Evolutionary conservation across 2,329 filamentous ascomycete species (phyloP), one percentile per base, ranked within the genome.

Genomic region (Ophiocordyceps robertsii): DNA sequence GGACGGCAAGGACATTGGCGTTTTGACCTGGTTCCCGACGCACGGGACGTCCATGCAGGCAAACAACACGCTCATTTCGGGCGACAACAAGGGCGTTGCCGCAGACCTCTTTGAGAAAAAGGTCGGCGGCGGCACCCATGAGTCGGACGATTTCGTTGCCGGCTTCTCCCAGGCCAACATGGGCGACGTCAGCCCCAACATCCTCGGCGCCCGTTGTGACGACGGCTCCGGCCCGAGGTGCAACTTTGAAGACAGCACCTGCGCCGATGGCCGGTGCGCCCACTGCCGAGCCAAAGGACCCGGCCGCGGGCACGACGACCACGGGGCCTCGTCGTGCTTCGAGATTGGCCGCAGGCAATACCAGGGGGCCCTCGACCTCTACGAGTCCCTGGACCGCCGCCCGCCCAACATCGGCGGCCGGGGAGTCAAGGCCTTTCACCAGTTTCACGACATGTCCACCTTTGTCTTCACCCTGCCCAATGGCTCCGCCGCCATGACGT

Each of bases 121-220:
- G 36, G 73, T 84, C 43, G 65, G 65, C 6, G 66, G 72, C 27
- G 55, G 63, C 3, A 67, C 65, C 11, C 75, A 73, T 37, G 79
- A 76, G 37, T 70, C 75, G 0, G 67, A 75, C 1, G 73, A 72
- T 11, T 94, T 93, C 52, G 84, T 95, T 17, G 88, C 88, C 3
- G 89, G 87, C 6, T 96, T 95, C 60, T 92, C 86, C 1, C 90
- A 95, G 59, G 78, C 89, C 13, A 95, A 83, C 50, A 87, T 95
- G 27, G 89, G 87, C 29, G 90, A 96, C 54, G 94, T 88, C 0
- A 84, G 82, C 2, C 90, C 90, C 3, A 95, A 95, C 52, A 76
- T 89, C 1, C 70, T 86, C 7, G 89, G 89, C 2, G 86, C 89
- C 2, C 93, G 78, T 67, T 95, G 90, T 52, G 87, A 95, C 58